These are phyloP conservation scores for Aspergillus funiculosus DNA, from an alignment of 495 filamentous ascomycete species.

Conservation along the genomic window DNA sequence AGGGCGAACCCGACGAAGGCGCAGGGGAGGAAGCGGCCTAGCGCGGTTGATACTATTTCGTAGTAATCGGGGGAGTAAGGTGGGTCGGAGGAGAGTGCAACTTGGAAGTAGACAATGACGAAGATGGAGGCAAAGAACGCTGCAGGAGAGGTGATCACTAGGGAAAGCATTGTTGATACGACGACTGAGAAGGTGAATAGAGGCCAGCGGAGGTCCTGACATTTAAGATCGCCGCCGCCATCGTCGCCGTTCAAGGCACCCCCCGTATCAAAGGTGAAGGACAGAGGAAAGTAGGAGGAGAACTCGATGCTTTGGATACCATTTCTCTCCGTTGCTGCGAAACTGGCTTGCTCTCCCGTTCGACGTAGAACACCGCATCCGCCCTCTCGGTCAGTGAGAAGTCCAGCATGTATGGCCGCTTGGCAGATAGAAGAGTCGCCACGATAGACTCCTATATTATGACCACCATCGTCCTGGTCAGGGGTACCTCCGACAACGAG, in stretches of 20 bases:
- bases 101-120: constrained; percentile 65
- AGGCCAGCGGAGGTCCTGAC: constrained; percentile 63
- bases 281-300: constrained; percentile 63
- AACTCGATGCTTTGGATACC: constrained; percentile 62
- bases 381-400: constrained; percentile 57
- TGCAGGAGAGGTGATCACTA: constrained; percentile 58
- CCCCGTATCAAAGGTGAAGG: constrained; percentile 52
- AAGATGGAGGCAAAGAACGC: constrained; percentile 63
- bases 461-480: constrained; percentile 29
- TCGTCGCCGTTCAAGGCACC: constrained; percentile 15
- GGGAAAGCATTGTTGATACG: constrained; percentile 57
- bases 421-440: constrained; percentile 75
- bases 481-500: constrained; percentile 65
- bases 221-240: constrained; percentile 28
- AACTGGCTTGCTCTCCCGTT: constrained; percentile 54
- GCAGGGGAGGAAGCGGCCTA: constrained; percentile 69
- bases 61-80: constrained; percentile 45
- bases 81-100: constrained; percentile 68
- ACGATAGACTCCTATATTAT: constrained; percentile 51
- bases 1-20: constrained; percentile 65
- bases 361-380: constrained; percentile 68
- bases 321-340: constrained; percentile 44
- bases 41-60: constrained; percentile 54
- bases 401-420: constrained; percentile 66
- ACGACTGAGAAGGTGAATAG: constrained; percentile 59